Evolutionary conservation across 2,329 filamentous ascomycete genomes (phyloP).

Genomic region (Drechslera avenae): DNA sequence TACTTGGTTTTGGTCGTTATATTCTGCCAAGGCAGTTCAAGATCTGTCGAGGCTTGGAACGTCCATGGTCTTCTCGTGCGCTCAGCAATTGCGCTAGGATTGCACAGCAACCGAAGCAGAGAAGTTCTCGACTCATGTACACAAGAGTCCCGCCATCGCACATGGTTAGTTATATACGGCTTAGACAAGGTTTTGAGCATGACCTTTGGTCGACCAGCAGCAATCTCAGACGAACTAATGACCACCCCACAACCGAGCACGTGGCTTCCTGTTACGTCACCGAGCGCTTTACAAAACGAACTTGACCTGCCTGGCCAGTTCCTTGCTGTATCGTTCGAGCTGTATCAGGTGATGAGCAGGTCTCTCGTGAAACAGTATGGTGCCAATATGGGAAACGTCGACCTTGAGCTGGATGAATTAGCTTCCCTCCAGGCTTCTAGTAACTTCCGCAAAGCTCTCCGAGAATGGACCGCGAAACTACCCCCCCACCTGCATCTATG

Average conservation of each 20-base stretch:
- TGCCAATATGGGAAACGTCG: too few species aligned
- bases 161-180: constrained; percentile 3
- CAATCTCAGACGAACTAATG: constrained; percentile 1
- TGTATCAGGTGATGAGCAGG: too few species aligned
- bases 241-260: neutral
- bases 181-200: constrained; percentile 5
- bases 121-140: neutral
- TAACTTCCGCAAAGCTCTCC: too few species aligned
- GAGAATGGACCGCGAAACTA: too few species aligned
- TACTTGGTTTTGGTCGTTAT: too few species aligned
- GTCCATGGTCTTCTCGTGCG: neutral
- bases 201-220: constrained; percentile 1
- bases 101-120: neutral
- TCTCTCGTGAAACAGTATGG: too few species aligned
- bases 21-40: too few species aligned
- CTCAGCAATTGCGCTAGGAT: constrained; percentile 1
- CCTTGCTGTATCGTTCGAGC: constrained; percentile 3
- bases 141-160: neutral
- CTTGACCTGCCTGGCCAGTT: constrained; percentile 4
- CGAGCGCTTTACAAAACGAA: neutral
- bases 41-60: too few species aligned
- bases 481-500: too few species aligned
- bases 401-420: too few species aligned
- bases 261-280: too few species aligned
- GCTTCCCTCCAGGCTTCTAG: too few species aligned